These are phyloP conservation scores for Phyllosticta ampelicida DNA, from an alignment of 2,329 filamentous ascomycete genomes.

Conservation along the genomic window DNA sequence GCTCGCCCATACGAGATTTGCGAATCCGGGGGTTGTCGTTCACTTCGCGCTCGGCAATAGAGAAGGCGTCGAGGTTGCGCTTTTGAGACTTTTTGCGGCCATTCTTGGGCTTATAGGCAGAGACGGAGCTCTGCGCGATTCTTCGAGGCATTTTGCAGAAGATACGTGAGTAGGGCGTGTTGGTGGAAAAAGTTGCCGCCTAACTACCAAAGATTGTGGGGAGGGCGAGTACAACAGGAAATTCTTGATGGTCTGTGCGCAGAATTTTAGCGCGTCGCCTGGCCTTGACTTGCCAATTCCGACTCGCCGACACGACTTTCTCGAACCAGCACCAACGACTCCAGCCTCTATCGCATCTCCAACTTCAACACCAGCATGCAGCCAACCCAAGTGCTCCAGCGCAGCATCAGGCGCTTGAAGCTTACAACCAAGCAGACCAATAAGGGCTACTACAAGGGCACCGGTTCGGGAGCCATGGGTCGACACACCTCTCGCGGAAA, in stretches of 20 bases:
- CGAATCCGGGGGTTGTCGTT: constrained; percentile 44
- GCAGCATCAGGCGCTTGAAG: constrained; percentile 60
- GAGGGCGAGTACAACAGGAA: background rate
- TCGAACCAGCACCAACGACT: background rate
- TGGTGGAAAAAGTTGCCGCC: background rate
- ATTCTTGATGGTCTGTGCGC: constrained; percentile 5
- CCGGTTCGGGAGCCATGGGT: constrained; percentile 78
- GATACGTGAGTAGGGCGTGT: background rate
- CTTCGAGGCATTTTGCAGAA: constrained; percentile 33
- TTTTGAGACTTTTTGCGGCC: constrained; percentile 33
- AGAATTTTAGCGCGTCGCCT: constrained; percentile 2
- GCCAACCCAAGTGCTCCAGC: constrained; percentile 56
- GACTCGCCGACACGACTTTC: constrained; percentile 1
- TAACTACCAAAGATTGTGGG: background rate
- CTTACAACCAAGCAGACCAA: constrained; percentile 90
- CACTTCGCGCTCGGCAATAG: constrained; percentile 50
- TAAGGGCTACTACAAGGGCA: constrained; percentile 97
- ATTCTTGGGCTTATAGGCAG: constrained; percentile 22
- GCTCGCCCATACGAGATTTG: constrained; percentile 47
- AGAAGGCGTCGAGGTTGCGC: constrained; percentile 50
- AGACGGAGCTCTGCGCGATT: constrained; percentile 30
- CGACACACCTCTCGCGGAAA: constrained; percentile 71
- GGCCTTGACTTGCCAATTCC: background rate
- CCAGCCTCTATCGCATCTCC: background rate
- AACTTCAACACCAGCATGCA: constrained; percentile 42